Evolutionary conservation across 2,329 filamentous ascomycete species (phyloP).

Genomic region (Alternaria consortialis): DNA sequence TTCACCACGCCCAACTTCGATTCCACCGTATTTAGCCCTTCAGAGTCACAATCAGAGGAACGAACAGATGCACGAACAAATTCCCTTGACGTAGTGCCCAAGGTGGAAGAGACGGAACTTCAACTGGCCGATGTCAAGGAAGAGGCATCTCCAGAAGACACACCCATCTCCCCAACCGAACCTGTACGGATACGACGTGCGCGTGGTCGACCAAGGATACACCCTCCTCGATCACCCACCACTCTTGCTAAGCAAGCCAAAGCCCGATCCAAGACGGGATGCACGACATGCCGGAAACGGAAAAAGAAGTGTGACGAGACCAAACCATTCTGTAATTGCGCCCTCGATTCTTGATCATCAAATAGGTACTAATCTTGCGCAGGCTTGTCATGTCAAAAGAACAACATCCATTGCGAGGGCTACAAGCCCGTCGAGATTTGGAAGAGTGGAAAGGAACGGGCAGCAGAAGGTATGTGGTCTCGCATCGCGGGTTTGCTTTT

Average conservation of each 20-base stretch:
- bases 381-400: constrained; percentile 92
- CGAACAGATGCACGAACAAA: constrained; percentile 34
- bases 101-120: constrained; percentile 64
- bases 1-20: constrained; percentile 49
- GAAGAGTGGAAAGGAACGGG: constrained; percentile 83
- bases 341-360: background rate
- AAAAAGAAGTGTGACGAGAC: constrained; percentile 69
- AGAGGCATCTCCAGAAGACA: constrained; percentile 42
- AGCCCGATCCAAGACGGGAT: constrained; percentile 69
- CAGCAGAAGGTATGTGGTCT: constrained; percentile 65
- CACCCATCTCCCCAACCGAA: constrained; percentile 47
- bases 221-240: constrained; percentile 70
- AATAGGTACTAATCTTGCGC: constrained; percentile 34
- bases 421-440: constrained; percentile 88
- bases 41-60: constrained; percentile 40
- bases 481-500: background rate
- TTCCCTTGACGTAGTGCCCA: constrained; percentile 57
- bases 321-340: constrained; percentile 54
- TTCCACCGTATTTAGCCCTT: constrained; percentile 30
- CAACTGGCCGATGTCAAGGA: constrained; percentile 51
- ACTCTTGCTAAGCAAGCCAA: constrained; percentile 77
- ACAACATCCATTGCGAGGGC: constrained; percentile 88
- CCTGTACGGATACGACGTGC: constrained; percentile 52
- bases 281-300: constrained; percentile 66
- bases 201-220: constrained; percentile 83